These are phyloP conservation scores for Aspergillus heteromorphus DNA, from an alignment of 495 filamentous ascomycete species.

Conservation along the genomic window DNA sequence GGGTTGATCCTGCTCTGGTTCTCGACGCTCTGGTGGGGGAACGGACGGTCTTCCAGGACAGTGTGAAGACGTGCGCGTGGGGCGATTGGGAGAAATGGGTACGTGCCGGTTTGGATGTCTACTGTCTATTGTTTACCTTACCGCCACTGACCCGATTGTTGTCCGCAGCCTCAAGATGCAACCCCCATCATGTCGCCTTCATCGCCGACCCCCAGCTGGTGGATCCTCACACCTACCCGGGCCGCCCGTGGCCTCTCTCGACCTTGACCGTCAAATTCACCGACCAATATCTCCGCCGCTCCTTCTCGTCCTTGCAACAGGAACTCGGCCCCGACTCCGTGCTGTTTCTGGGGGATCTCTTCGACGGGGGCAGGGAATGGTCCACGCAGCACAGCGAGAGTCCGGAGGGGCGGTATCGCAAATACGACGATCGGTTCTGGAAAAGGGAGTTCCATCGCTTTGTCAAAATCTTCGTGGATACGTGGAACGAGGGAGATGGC, in stretches of 20 bases:
- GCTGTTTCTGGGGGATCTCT: slow-evolving; percentile 89
- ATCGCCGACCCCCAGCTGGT: slow-evolving; percentile 97
- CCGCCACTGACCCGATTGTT: slow-evolving; percentile 10
- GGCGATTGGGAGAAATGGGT: slow-evolving; percentile 90
- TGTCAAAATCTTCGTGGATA: slow-evolving; percentile 66
- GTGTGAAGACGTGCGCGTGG: slow-evolving; percentile 73
- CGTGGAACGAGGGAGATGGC: slow-evolving; percentile 47
- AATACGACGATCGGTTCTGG: slow-evolving; percentile 76
- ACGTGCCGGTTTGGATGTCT: slow-evolving; percentile 24
- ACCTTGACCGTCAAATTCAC: slow-evolving; percentile 75
- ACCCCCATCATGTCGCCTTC: slow-evolving; percentile 82
- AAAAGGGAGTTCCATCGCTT: slow-evolving; percentile 77
- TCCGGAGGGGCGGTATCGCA: slow-evolving; percentile 65
- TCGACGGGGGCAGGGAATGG: slow-evolving; percentile 97
- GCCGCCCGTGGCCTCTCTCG: slow-evolving; percentile 82
- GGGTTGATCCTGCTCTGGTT: slow-evolving; percentile 68
- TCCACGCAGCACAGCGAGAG: slow-evolving; percentile 60
- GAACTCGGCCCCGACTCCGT: slow-evolving; percentile 72
- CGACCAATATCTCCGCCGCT: slow-evolving; percentile 80
- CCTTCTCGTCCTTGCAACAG: slow-evolving; percentile 65
- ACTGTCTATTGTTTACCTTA: neutral
- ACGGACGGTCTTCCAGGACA: slow-evolving; percentile 63
- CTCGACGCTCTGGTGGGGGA: slow-evolving; percentile 86
- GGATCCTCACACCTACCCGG: slow-evolving; percentile 94
- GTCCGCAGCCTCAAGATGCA: slow-evolving; percentile 61